Percentiles rank a stretch among this genome's conserved stretches.
phyloP scores from a whole-genome alignment of 2,329 filamentous ascomycete genomes.

The Ophiostoma perfectum region DNA sequence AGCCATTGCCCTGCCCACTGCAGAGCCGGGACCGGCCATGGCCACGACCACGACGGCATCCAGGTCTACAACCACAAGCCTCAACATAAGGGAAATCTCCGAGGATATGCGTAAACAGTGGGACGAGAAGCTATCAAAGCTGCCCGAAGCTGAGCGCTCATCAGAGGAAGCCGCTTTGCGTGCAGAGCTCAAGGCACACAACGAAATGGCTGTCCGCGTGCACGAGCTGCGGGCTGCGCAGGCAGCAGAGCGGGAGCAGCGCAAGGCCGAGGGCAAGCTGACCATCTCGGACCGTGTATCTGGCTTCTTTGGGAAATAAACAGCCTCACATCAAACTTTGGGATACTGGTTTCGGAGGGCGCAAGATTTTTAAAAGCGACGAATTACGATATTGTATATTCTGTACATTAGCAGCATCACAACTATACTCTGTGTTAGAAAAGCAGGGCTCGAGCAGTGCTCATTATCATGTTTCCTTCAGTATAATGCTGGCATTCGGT shows the following conservation, averaged over 20 bases:
- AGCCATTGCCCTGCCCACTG: constrained; percentile 27
- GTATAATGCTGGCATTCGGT: no score
- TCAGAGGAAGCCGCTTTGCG: constrained; percentile 60
- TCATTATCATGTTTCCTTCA: not conserved
- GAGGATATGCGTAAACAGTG: constrained; percentile 48
- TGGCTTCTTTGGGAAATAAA: constrained; percentile 29
- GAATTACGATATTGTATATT: constrained; percentile 10
- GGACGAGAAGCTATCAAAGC: constrained; percentile 52
- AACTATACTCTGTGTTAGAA: constrained; percentile 1
- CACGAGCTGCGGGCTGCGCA: constrained; percentile 52
- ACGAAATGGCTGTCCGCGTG: constrained; percentile 54
- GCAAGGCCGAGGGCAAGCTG: constrained; percentile 52
- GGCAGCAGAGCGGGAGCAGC: constrained; percentile 47
- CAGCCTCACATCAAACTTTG: not conserved
- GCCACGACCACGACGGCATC: constrained; percentile 2
- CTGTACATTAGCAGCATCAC: constrained; percentile 20
- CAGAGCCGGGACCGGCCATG: constrained; percentile 14
- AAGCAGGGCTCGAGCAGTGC: not conserved
- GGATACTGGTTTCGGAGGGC: not conserved
- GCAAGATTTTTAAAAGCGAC: not conserved
- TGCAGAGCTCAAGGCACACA: constrained; percentile 56
- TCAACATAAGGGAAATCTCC: constrained; percentile 32
- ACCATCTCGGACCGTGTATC: constrained; percentile 41
- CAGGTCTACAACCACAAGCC: not conserved
- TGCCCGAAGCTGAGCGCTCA: constrained; percentile 53